Conservation (phyloP, 2,329 filamentous ascomycete genomes). For the Ciborinia camelliae region DNA sequence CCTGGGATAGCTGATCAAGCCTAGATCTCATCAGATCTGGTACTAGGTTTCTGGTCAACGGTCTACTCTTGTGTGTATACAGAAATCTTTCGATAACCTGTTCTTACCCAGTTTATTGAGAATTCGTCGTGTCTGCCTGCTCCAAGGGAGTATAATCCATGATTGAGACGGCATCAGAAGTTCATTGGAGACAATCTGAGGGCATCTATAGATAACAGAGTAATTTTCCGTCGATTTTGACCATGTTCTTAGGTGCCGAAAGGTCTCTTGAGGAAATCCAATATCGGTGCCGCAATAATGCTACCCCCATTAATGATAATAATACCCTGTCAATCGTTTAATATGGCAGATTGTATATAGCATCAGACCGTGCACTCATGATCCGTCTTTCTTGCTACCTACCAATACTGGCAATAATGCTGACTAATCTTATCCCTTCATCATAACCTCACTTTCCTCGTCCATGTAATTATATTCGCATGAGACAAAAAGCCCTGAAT, state of each 20-base stretch:
- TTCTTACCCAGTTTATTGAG: not conserved
- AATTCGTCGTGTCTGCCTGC: conserved; percentile 17
- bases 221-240: not conserved
- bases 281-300: not conserved
- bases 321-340: too few species aligned
- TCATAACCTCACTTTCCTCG: too few species aligned
- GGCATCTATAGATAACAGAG: conserved; percentile 9
- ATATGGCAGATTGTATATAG: conserved; percentile 4
- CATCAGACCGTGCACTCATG: not conserved
- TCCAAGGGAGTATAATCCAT: conserved; percentile 24
- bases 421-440: too few species aligned
- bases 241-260: not conserved
- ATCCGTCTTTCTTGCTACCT: too few species aligned
- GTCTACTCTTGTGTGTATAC: conserved; percentile 18
- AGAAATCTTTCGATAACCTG: not conserved
- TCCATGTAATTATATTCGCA: too few species aligned
- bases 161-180: conserved; percentile 25
- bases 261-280: conserved; percentile 5
- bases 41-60: not conserved
- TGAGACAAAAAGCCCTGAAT: too few species aligned
- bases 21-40: conserved; percentile 16
- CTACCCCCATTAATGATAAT: too few species aligned
- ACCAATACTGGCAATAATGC: too few species aligned
- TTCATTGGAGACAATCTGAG: conserved; percentile 5
- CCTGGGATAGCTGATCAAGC: conserved; percentile 19